Evolutionary conservation across 495 filamentous ascomycete genomes (phyloP).

Genomic region (Durotheca rogersii): DNA sequence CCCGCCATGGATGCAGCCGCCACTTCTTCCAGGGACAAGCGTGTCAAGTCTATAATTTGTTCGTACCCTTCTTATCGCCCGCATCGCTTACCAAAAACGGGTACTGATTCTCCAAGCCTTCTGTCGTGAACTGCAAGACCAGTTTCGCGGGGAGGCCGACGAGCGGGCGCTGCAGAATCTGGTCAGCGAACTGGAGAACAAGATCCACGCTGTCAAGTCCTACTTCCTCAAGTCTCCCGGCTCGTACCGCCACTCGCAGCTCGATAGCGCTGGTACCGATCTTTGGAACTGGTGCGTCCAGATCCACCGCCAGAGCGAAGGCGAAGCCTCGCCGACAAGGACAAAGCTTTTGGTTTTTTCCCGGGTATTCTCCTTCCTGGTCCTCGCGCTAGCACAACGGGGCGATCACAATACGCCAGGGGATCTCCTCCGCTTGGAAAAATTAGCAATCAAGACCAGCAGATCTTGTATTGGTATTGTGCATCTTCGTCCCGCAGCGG

Average conservation of each 20-base stretch:
- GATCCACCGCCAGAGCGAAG: slow-evolving; percentile 38
- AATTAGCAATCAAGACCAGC: slow-evolving; percentile 64
- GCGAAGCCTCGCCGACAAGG: slow-evolving; percentile 11
- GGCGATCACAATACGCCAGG: slow-evolving; percentile 25
- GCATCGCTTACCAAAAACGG: neutral
- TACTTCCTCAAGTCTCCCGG: slow-evolving; percentile 19
- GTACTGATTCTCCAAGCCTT: slow-evolving; percentile 34
- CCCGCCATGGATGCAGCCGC: slow-evolving; percentile 14
- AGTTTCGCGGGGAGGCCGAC: slow-evolving; percentile 15
- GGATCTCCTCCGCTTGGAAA: slow-evolving; percentile 59
- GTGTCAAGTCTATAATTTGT: slow-evolving; percentile 30
- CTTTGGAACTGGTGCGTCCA: slow-evolving; percentile 71
- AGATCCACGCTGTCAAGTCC: slow-evolving; percentile 24
- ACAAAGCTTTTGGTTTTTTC: slow-evolving; percentile 41
- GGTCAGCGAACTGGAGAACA: slow-evolving; percentile 23
- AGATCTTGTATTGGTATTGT: slow-evolving; percentile 64
- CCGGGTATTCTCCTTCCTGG: slow-evolving; percentile 66
- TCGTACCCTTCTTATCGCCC: slow-evolving; percentile 7
- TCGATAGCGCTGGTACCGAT: slow-evolving; percentile 55
- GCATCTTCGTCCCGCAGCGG: slow-evolving; percentile 13
- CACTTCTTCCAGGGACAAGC: slow-evolving; percentile 17
- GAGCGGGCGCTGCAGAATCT: slow-evolving; percentile 7
- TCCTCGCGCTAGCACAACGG: slow-evolving; percentile 63
- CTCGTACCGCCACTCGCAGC: slow-evolving; percentile 39
- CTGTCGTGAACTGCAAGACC: slow-evolving; percentile 32